These are phyloP conservation scores for Cladosporium austrohemisphaericum DNA, from an alignment of 2,329 filamentous ascomycete species.

Conservation along the genomic window DNA sequence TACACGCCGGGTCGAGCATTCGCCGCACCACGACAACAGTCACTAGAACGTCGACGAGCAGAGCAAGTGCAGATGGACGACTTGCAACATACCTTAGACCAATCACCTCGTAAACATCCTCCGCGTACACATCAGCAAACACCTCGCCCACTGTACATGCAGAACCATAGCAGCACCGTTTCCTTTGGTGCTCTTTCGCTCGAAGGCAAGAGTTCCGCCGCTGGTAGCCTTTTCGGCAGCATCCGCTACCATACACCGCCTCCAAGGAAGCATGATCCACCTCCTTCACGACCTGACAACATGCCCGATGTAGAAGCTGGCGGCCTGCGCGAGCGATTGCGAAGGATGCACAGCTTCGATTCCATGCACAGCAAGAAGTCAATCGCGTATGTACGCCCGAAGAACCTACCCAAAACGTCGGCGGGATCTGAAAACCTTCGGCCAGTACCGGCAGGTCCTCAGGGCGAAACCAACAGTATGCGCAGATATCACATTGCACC, in stretches of 20 bases:
- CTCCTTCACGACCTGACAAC: constrained; percentile 13
- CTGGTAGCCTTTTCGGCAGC: constrained; percentile 18
- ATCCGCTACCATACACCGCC: constrained; percentile 27
- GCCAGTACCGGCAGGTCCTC: neutral
- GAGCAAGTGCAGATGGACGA: constrained; percentile 41
- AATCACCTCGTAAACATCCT: constrained; percentile 42
- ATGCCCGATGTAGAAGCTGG: constrained; percentile 7
- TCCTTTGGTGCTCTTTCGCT: constrained; percentile 24
- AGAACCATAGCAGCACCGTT: constrained; percentile 25
- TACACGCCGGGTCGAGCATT: constrained; percentile 51
- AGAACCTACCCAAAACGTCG: neutral
- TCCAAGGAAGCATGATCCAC: neutral
- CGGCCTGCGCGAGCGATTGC: constrained; percentile 23
- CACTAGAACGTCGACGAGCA: constrained; percentile 44
- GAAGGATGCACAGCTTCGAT: constrained; percentile 28
- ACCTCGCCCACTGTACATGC: constrained; percentile 10
- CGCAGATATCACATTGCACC: constrained; percentile 20
- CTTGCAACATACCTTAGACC: constrained; percentile 40
- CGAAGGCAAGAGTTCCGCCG: constrained; percentile 15
- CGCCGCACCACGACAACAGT: constrained; percentile 49
- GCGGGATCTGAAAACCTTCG: neutral
- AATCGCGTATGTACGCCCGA: constrained; percentile 2
- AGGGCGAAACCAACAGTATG: neutral
- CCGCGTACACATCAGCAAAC: constrained; percentile 5
- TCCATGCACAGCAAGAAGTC: constrained; percentile 25